A percentile compares a stretch with the other conserved stretches of the same genome.
Evolutionary conservation across 2,329 filamentous ascomycete species (phyloP).

Genomic region (Fusarium camptoceras): DNA sequence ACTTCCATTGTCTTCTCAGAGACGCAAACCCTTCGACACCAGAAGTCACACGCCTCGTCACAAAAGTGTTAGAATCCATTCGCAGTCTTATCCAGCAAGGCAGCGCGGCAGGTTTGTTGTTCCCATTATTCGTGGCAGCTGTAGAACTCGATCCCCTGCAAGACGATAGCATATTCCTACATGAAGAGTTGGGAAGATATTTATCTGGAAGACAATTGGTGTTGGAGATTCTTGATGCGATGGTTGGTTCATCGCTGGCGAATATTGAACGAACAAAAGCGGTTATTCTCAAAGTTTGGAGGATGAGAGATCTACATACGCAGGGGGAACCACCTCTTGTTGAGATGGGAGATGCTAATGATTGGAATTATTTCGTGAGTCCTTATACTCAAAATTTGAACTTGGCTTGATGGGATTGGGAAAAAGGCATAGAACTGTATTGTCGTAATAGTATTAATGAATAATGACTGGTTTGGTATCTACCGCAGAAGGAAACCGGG

Average conservation of each 20-base stretch:
- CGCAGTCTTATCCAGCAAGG: slow-evolving; percentile 27
- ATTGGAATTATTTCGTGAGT: slow-evolving; percentile 46
- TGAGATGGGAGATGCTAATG: slow-evolving; percentile 19
- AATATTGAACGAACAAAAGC: slow-evolving; percentile 59
- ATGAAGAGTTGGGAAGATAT: neutral
- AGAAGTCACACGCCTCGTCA: slow-evolving; percentile 11
- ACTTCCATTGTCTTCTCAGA: slow-evolving; percentile 59
- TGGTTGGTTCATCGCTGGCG: slow-evolving; percentile 55
- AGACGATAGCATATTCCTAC: slow-evolving; percentile 16
- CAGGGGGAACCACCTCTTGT: neutral
- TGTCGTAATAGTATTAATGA: neutral
- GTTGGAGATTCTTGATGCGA: slow-evolving; percentile 46
- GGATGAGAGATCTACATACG: slow-evolving; percentile 53
- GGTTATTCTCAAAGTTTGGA: slow-evolving; percentile 62
- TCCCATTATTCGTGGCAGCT: slow-evolving; percentile 40
- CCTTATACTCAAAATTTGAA: slow-evolving; percentile 47
- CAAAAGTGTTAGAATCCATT: slow-evolving; percentile 19
- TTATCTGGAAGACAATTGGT: slow-evolving; percentile 35
- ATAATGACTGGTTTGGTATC: neutral
- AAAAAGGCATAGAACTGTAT: neutral
- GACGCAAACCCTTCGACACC: slow-evolving; percentile 54
- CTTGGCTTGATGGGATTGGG: slow-evolving; percentile 19
- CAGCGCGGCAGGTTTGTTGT: slow-evolving; percentile 35
- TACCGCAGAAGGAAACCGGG: slow-evolving; percentile 32
- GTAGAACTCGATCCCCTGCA: slow-evolving; percentile 38